Conservation (phyloP, 495 filamentous ascomycete genomes). For the Pseudomonodictys pantanalensis region DNA sequence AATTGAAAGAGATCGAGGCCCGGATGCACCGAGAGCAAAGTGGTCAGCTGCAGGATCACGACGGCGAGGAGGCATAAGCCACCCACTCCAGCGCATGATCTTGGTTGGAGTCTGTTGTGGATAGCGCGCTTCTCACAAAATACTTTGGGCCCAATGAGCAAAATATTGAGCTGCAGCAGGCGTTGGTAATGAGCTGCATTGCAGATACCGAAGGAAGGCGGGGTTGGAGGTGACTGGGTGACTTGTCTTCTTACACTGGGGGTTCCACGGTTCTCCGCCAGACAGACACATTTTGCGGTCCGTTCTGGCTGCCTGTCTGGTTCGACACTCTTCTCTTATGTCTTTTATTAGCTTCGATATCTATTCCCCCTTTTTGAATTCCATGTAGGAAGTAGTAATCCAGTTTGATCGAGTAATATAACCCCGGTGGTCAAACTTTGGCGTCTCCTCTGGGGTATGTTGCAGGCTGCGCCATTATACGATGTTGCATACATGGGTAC, state of each 20-base stretch:
- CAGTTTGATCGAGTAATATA: constrained; percentile 29
- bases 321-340: constrained; percentile 29
- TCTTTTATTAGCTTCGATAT: constrained; percentile 37
- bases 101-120: constrained; percentile 6
- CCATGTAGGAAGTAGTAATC: constrained; percentile 37
- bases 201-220: constrained; percentile 5
- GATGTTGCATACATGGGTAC: not conserved
- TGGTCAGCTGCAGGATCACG: constrained; percentile 29
- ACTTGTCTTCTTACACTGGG: constrained; percentile 29
- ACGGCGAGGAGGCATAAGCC: constrained; percentile 24
- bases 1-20: constrained; percentile 91
- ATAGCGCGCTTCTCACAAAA: constrained; percentile 28
- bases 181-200: constrained; percentile 28
- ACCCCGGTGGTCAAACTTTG: constrained; percentile 28
- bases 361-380: constrained; percentile 38
- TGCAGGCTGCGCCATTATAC: not conserved
- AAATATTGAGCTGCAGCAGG: constrained; percentile 21
- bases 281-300: constrained; percentile 15
- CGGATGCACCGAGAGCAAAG: constrained; percentile 70
- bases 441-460: not conserved
- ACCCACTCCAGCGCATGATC: not conserved
- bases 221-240: constrained; percentile 5
- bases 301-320: constrained; percentile 20
- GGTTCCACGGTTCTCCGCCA: constrained; percentile 1
- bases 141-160: constrained; percentile 15